These are phyloP conservation scores for Suillus americanus DNA, from an alignment of 768 basidiomycete species.

Conservation along the genomic window DNA sequence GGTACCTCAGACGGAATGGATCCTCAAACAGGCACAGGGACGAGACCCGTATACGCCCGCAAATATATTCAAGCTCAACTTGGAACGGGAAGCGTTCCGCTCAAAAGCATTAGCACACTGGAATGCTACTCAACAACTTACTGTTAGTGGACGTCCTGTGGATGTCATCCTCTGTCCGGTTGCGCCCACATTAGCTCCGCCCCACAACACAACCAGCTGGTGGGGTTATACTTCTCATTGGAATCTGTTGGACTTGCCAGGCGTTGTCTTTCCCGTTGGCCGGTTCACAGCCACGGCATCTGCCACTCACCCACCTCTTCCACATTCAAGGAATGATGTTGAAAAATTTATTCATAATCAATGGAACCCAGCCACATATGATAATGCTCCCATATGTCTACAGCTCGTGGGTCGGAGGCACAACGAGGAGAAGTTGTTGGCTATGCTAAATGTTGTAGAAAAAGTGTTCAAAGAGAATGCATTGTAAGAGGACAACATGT, in stretches of 20 bases:
- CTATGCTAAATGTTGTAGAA: constrained; percentile 43
- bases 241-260: constrained; percentile 52
- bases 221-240: constrained; percentile 53
- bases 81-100: constrained; percentile 43
- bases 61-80: constrained; percentile 46
- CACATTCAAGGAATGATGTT: constrained; percentile 33
- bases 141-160: constrained; percentile 43
- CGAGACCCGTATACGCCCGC: constrained; percentile 37
- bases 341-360: constrained; percentile 37
- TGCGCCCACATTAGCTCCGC: constrained; percentile 47
- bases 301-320: constrained; percentile 8
- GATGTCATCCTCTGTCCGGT: constrained; percentile 49
- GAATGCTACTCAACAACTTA: constrained; percentile 39
- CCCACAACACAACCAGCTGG: constrained; percentile 47
- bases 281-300: constrained; percentile 30
- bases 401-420: constrained; percentile 52
- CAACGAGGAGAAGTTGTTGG: constrained; percentile 50
- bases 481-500: neutral
- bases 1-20: constrained; percentile 46
- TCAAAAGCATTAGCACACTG: constrained; percentile 41
- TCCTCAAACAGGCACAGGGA: constrained; percentile 40
- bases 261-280: constrained; percentile 47
- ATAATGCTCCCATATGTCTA: constrained; percentile 44
- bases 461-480: constrained; percentile 11
- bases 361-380: constrained; percentile 42